Base-by-base conservation (phyloP, 352 stramenopile genomes). In the Phytophthora citricola region DNA sequence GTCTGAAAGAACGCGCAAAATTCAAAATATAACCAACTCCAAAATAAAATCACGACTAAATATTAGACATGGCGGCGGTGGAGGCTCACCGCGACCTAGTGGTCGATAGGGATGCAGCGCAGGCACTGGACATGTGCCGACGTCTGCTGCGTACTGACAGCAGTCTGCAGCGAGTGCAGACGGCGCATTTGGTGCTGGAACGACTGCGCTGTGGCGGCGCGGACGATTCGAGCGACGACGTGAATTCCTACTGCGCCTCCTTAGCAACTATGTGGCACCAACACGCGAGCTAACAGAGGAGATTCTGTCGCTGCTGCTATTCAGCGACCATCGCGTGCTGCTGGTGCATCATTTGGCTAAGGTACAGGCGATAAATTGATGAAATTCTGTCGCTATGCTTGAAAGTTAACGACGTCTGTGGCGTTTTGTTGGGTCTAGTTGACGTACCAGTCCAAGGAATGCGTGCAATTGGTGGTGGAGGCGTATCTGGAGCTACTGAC, bases 271-370 rank as follows among this genome's bases (percentile, higher is more conserved):
- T 45, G 81, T 93, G 31, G 31, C 79, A 17, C 83, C 87, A n/a
- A 92, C 84, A 38, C 70, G 77, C 22, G 76, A 84, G 50, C 66
- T 95, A n/a, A 93, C 87, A 5, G 84, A 91, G 59, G 84, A 93
- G 31, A 63, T 87, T 22, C 56, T 94, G 10, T 75, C 84, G 34
- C 64, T 95, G 63, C 69, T 95, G 20, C 78, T 92, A 26, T 90
- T 89, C 52, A 85, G 73, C 22, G 80, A 92, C 12, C 84, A 93
- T 53, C 84, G 84, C 31, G 81, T 90, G 59, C 70, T 91, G 24
- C 66, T 95, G 14, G 91, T 95, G 34, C 79, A 95, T 67, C 84
- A 95, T 57, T 56, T 95, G 45, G 75, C 87, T 24, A 92, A 92
- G 80, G 85, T 90, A 24, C 0, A 51, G 2, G 1, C 5, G 12